Evolutionary conservation across 768 basidiomycete genomes (phyloP), one percentile per base, ranked within the genome.

Genomic region (Boletus barrowsii): DNA sequence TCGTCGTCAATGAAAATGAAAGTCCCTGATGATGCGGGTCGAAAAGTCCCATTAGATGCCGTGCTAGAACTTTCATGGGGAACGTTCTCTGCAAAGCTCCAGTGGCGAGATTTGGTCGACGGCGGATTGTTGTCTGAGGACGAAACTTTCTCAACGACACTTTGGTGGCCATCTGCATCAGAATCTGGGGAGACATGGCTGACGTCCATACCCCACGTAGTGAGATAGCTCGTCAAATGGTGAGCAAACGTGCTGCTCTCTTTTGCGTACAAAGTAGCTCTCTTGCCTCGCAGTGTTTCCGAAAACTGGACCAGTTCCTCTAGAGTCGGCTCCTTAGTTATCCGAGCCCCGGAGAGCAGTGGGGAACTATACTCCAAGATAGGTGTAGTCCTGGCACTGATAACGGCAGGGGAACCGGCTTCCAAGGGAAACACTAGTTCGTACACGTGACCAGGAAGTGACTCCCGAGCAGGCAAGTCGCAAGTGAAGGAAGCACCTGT

Each of bases 1-100:
- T 98, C 88, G 64, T 99, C 96, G 67, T 99, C 96, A 50, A 98
- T 90, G 66, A 98, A 84, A 60, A 92, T 79, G 65, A 98, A 92
- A 2, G 84, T 79, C n/a, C 73, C 56, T 10, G 68, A 58, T 2
- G 68, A 57, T 24, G 65, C 58, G 18, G 62, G 54, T 41, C 76
- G 66, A 4, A 53, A 26, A 42, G 49, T 51, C 49, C 59, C 66
- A 56, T 63, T 70, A 36, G 64, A 44, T 49, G 53, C 44, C 49
- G 55, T 37, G 26, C 44, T 29, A 10, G 54, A 47, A 51, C 49
- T 57, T 37, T 68, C 69, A 20, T 72, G 64, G 1, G 61, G 24
- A 47, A 36, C 18, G 11, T 36, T 49, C 26, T 70, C 67, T 26
- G 51, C 10, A 33, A 40, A 53, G 22, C 29, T 55, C 63, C 67